Evolutionary conservation across 2,329 filamentous ascomycete species (phyloP), one percentile per base, ranked within the genome.

Genomic region (Penicillium brasilianum): DNA sequence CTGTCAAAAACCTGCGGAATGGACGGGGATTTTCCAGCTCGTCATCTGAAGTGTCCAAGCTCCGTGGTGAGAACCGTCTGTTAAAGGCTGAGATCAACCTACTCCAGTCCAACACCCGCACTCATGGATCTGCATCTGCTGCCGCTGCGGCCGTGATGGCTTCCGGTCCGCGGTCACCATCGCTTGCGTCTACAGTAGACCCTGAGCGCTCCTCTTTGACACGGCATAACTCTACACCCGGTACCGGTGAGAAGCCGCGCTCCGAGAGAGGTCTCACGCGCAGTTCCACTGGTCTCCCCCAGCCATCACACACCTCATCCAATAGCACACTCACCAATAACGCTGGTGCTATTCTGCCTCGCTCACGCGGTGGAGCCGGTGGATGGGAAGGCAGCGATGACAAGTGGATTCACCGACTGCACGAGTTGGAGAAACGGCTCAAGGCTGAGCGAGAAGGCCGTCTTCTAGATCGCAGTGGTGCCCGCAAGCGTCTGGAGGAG

Each of bases 381-480:
- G 55, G 62, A 34, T 70, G 64, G 65, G 73, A 78, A 10, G 71
- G 82, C 41, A 90, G 94, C 68, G 89, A 91, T 39, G 72, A 75
- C 66, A 87, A 90, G 67, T 97, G 92, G 92, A 88, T 96, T 66
- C 86, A 96, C 65, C 83, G 95, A 7, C 82, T 98, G 36, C 88
- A 92, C 59, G 93, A 98, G 73, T 81, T 98, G 68, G 95, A 99
- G 81, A 85, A 89, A 66, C 87, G 96, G 69, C 82, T 99, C 18
- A 96, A 97, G 76, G 88, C 91, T 49, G 95, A 99, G 79, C 83
- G 95, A 14, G 95, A 98, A 77, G 93, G 89, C 1, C 82, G 95
- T 48, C 82, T 96, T 56, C 82, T 96, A 60, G 95, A 99, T 78
- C 87, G 95, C 3, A 90, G 86, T 51, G 93, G 92, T 25, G 94